Conservation (phyloP, 176 grass and related monocot genomes). For the Hyparrhenia diplandra region DNA sequence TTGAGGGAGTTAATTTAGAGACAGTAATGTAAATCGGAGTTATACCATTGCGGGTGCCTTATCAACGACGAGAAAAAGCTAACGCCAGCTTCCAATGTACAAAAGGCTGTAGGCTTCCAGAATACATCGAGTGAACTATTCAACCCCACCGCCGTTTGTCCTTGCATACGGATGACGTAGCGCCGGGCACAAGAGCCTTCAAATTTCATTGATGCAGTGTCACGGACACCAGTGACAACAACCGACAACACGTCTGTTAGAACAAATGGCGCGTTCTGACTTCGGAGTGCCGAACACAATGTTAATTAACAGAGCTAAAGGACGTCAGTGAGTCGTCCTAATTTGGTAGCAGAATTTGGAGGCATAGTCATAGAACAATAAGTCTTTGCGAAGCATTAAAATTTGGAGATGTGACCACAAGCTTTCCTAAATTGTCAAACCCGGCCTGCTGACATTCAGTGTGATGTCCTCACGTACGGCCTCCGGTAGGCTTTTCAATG, state of each 20-base stretch:
- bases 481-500: neutral
- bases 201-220: neutral
- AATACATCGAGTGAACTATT: neutral
- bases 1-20: no score
- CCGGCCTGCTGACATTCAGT: neutral
- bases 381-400: neutral
- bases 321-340: neutral
- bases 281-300: neutral
- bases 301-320: neutral
- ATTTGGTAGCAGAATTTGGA: conserved; percentile 8
- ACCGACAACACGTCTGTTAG: neutral
- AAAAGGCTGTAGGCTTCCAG: neutral
- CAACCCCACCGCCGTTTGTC: neutral
- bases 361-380: neutral
- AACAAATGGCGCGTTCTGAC: neutral
- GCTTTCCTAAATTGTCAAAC: neutral
- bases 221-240: neutral
- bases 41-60: no score
- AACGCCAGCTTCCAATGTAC: neutral
- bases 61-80: no score
- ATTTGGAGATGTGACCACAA: neutral
- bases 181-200: neutral
- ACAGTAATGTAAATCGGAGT: no score
- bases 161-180: neutral
- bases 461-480: no score